These are phyloP conservation scores for Actinidia arguta DNA, from an alignment of 179 eudicot genomes.

Conservation along the genomic window DNA sequence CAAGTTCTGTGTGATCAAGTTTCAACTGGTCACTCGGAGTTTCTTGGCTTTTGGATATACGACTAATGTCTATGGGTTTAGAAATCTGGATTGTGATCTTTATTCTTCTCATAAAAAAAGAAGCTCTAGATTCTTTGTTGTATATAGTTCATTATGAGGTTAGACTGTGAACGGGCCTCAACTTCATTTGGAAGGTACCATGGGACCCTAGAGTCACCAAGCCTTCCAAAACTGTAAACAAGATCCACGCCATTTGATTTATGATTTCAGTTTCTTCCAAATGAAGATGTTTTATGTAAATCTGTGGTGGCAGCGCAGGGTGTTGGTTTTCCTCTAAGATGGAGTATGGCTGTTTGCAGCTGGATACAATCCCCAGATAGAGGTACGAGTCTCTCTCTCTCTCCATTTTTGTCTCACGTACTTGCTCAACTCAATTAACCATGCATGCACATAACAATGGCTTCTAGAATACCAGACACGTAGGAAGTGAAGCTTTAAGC, in stretches of 20 bases:
- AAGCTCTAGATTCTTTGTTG: conserved; percentile 49
- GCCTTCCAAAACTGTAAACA: conserved; percentile 1
- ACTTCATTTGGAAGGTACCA: conserved; percentile 18
- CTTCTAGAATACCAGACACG: too few relatives aligned
- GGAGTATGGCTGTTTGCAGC: background rate
- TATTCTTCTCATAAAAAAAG: background rate
- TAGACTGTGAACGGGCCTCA: conserved; percentile 22
- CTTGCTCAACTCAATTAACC: too few relatives aligned
- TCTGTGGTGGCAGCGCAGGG: background rate
- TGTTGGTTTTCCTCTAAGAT: background rate
- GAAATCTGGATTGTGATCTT: background rate
- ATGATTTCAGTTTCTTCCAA: conserved; percentile 9
- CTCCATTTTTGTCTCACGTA: too few relatives aligned
- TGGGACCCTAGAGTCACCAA: background rate
- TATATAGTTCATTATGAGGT: conserved; percentile 40
- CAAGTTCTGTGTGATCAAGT: conserved; percentile 32
- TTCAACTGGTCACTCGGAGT: background rate
- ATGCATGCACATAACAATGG: too few relatives aligned
- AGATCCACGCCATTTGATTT: conserved; percentile 15
- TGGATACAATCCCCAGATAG: too few relatives aligned
- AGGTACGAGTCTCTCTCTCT: too few relatives aligned
- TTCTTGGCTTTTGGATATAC: conserved; percentile 32
- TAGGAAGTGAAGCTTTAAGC: background rate
- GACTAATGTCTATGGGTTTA: conserved; percentile 18
- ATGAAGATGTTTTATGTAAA: background rate